Evolutionary conservation across 179 eudicot genomes (phyloP).

Genomic region (Corrigiola litoralis): DNA sequence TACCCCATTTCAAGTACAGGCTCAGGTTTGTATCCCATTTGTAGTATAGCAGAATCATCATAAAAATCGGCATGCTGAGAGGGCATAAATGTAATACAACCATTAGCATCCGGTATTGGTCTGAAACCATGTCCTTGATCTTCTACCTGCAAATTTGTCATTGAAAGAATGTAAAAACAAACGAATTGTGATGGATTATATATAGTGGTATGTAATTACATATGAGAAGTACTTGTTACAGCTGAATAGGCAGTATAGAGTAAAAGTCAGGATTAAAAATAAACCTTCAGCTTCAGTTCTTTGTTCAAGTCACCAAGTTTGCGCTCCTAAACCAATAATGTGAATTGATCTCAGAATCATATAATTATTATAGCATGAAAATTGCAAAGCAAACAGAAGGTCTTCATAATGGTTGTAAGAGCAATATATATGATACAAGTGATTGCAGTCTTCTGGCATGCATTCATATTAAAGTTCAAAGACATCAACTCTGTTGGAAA

Average conservation of each 20-base stretch:
- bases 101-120: constrained; percentile 27
- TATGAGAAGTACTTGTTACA: too few species aligned
- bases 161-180: not conserved
- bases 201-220: too few species aligned
- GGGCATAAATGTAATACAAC: constrained; percentile 31
- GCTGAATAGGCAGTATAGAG: not conserved
- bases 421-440: too few species aligned
- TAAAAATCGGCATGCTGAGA: constrained; percentile 24
- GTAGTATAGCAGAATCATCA: constrained; percentile 45
- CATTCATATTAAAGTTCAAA: too few species aligned
- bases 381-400: too few species aligned
- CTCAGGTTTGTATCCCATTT: constrained; percentile 50
- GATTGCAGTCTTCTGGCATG: too few species aligned
- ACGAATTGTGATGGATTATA: not conserved
- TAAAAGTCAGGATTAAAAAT: constrained; percentile 27
- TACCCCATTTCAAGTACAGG: constrained; percentile 41
- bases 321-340: constrained; percentile 51
- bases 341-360: not conserved
- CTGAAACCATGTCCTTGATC: constrained; percentile 41
- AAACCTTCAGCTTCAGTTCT: constrained; percentile 82
- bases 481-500: too few species aligned
- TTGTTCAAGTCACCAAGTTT: constrained; percentile 88
- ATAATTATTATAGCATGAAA: too few species aligned
- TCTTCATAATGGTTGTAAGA: too few species aligned
- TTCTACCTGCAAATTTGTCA: constrained; percentile 16